A percentile compares a stretch with the other conserved stretches of the same genome.
phyloP scores from a whole-genome alignment of 441 rosid genomes.

The Geranium incanum region DNA sequence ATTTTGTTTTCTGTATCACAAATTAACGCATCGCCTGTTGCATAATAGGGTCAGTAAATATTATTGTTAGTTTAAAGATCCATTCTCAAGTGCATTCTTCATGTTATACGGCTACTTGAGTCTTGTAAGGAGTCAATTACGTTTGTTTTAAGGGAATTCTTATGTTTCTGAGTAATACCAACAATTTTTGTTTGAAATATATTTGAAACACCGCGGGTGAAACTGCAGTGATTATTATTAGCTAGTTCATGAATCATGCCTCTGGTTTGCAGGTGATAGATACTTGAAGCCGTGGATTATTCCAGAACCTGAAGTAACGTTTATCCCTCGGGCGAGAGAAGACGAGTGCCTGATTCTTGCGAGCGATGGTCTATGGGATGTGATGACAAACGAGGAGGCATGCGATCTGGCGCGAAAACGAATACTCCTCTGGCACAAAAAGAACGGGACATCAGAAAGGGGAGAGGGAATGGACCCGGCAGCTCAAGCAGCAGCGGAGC shows the following conservation, averaged over 20 bases:
- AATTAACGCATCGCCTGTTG: background rate
- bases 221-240: too few relatives aligned
- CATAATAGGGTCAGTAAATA: background rate
- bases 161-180: background rate
- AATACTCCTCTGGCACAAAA: slow-evolving; percentile 75
- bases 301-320: slow-evolving; percentile 74
- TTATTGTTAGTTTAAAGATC: background rate
- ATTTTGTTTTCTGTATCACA: background rate
- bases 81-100: background rate
- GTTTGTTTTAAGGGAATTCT: background rate
- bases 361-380: slow-evolving; percentile 92
- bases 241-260: too few relatives aligned
- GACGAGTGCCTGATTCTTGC: slow-evolving; percentile 81
- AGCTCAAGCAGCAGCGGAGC: slow-evolving; percentile 81
- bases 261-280: slow-evolving; percentile 66
- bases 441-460: slow-evolving; percentile 35
- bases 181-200: background rate
- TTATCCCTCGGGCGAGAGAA: slow-evolving; percentile 65
- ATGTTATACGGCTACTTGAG: too few relatives aligned
- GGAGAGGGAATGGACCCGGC: slow-evolving; percentile 57
- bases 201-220: slow-evolving; percentile 1
- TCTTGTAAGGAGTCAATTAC: too few relatives aligned
- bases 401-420: slow-evolving; percentile 72
- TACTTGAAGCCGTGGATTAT: slow-evolving; percentile 83
- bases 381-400: slow-evolving; percentile 75